Evolutionary conservation across 306 rosid species (phyloP), one percentile per base, ranked within the genome.

Genomic region (Luffa aegyptiaca): DNA sequence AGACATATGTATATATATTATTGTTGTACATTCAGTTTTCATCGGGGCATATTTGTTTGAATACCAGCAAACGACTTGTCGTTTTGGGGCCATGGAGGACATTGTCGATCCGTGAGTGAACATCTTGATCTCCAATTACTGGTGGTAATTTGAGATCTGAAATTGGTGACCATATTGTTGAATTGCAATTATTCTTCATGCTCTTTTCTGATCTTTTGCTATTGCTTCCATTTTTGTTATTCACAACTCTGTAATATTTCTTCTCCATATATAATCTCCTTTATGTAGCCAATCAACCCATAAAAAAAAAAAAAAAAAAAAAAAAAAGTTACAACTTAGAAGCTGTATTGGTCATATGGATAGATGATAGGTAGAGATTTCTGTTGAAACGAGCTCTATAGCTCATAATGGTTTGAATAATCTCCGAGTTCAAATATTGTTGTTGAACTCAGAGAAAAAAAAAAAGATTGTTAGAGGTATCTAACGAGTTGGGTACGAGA

Each of bases 231-330:
- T 65, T 71, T 41, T 71, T 71, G 41, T 46, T 71, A 21, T 49
- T 46, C 56, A 71, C 77, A 41, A 71, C 77, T 71, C 58, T 71
- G 39, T 71, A 71, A 20, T 71, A 46, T 21, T 48, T 71, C 77
- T 45, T 45, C 20, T 71, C 58, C 77, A 71, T 71, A 4, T 12
- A 26, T n/a, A 2, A 9, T 59, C 0, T 42, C 16, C n/a, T 16
- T 44, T 41, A 7, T 68, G 33, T 35, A 41, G 9, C 33, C 52
- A 41, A 42, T 68, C 75, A 68, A 5, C 53, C 11, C 45, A 33
- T 9, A 10, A 6, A 64, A 13, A 13, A 64, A 35, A 13, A 13
- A 13, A 64, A 35, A 13, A 10, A 6, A 64, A 35, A 35, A 64
- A 35, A 13, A 36, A 1, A 31, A 6, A 5, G 62, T 12, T 31